Percentiles rank a stretch among this genome's conserved stretches.
Conservation (phyloP, 2,329 filamentous ascomycete genomes). For the Epichloe glyceriae region DNA sequence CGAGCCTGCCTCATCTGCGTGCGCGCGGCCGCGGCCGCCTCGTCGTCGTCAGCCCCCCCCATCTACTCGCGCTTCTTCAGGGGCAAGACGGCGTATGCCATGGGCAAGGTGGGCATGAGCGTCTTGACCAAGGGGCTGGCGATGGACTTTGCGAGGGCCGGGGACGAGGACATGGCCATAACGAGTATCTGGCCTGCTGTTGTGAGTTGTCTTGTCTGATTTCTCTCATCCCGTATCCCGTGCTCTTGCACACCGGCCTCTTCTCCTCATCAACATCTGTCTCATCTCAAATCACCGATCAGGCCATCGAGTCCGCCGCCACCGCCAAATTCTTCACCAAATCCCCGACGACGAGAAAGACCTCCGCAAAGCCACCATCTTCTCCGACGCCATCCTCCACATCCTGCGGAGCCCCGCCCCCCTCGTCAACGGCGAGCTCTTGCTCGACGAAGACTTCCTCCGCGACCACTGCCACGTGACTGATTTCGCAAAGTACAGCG, state of each 20-base stretch:
- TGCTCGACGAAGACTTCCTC: slow-evolving; percentile 73
- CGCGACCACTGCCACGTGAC: slow-evolving; percentile 46
- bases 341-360: slow-evolving; percentile 37
- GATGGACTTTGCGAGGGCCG: slow-evolving; percentile 55
- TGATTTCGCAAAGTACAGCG: slow-evolving; percentile 60
- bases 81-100: slow-evolving; percentile 75
- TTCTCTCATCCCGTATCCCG: neutral
- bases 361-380: slow-evolving; percentile 59
- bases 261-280: too few species aligned
- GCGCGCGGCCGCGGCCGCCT: slow-evolving; percentile 43
- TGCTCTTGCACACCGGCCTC: neutral
- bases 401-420: slow-evolving; percentile 49
- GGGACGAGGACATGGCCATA: slow-evolving; percentile 57
- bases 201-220: slow-evolving; percentile 29
- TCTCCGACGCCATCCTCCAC: slow-evolving; percentile 65
- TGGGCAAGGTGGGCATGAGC: slow-evolving; percentile 70
- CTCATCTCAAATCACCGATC: too few species aligned
- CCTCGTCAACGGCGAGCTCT: slow-evolving; percentile 56
- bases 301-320: slow-evolving; percentile 61
- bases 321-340: slow-evolving; percentile 39
- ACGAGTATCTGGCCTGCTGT: slow-evolving; percentile 73
- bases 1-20: slow-evolving; percentile 50
- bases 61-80: slow-evolving; percentile 78
- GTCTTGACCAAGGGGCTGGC: slow-evolving; percentile 69
- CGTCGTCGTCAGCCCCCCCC: slow-evolving; percentile 69